Base-by-base conservation (phyloP, 1,284 basidiomycete genomes). In the Leccinum solheimii region DNA sequence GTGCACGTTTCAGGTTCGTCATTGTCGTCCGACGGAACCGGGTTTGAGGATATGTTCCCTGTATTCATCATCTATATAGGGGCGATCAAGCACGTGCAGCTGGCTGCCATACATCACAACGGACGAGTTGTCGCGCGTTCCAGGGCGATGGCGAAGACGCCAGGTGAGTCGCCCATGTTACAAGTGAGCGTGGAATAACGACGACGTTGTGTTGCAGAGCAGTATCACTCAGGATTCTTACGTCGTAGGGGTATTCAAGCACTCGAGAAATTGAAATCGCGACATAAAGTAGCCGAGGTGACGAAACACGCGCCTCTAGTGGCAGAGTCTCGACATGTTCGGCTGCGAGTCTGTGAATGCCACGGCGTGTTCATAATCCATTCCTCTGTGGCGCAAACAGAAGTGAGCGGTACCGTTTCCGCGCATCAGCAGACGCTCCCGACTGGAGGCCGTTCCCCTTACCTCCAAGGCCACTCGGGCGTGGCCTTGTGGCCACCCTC, bases 1-100 rank as follows among this genome's bases (percentile, higher is more conserved):
- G 78, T 92, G 0, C 90, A 91, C 66, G 78, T 91, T 14, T 91
- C 91, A 49, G 91, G 91, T 91, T 60, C 55, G 81, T 69, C 21
- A 14, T 30, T 36, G 0, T 50, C n/a, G 13, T 11, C 10, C 19
- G 16, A 26, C 19, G 32, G 23, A 26, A 32, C 3, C 21, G 30
- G 23, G 27, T 26, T 19, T 5, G 27, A 62, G 23, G 10, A n/a
- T 8, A 26, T 56, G 54, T 11, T 36, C 10, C 21, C 11, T 48
- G 21, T 48, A 13, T 48, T 48, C 3, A 13, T 48, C 45, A 48
- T 43, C n/a, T 9, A 19, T 43, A 40, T 40, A 92, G 91, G 91
- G 0, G 93, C 91, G 0, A 88, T 92, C 52, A 92, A 89, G 72
- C 90, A 93, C 55, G 84, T 83, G 0, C 91, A 93, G 67, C 73